Conservation (phyloP, 192 early-diverging fungal genomes). For the Pilobolus umbonatus region DNA sequence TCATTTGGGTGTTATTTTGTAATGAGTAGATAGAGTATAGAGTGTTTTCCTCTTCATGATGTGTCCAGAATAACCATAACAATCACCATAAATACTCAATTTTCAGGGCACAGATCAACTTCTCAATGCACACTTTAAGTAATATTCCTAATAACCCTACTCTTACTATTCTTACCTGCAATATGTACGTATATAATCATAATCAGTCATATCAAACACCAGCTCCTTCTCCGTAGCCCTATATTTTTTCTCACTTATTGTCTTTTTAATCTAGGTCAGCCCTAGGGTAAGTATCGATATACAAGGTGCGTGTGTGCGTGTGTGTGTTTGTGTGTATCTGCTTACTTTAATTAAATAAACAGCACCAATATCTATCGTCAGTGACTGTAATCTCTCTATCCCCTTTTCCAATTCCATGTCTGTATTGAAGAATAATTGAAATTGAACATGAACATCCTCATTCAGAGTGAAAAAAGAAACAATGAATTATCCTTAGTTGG, state of each 20-base stretch:
- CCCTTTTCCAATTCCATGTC: slow-evolving; percentile 69
- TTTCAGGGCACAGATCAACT: slow-evolving; percentile 82
- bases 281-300: neutral
- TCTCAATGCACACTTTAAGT: slow-evolving; percentile 34
- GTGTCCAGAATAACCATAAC: slow-evolving; percentile 83
- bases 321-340: neutral
- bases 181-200: slow-evolving; percentile 95
- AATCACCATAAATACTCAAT: slow-evolving; percentile 93
- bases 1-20: too few relatives aligned
- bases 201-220: slow-evolving; percentile 99
- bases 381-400: slow-evolving; percentile 68
- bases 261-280: slow-evolving; percentile 81
- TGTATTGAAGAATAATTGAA: slow-evolving; percentile 78
- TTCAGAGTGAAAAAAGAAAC: slow-evolving; percentile 54
- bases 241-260: slow-evolving; percentile 64
- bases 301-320: too few relatives aligned
- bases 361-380: slow-evolving; percentile 98
- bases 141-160: too few relatives aligned
- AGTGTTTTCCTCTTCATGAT: slow-evolving; percentile 59
- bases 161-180: slow-evolving; percentile 52
- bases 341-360: slow-evolving; percentile 75
- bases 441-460: slow-evolving; percentile 81
- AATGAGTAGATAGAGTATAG: neutral
- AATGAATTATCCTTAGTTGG: neutral
- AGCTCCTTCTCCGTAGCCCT: slow-evolving; percentile 81